Evolutionary conservation across 495 filamentous ascomycete species (phyloP).

Genomic region (Lindgomyces ingoldianus): DNA sequence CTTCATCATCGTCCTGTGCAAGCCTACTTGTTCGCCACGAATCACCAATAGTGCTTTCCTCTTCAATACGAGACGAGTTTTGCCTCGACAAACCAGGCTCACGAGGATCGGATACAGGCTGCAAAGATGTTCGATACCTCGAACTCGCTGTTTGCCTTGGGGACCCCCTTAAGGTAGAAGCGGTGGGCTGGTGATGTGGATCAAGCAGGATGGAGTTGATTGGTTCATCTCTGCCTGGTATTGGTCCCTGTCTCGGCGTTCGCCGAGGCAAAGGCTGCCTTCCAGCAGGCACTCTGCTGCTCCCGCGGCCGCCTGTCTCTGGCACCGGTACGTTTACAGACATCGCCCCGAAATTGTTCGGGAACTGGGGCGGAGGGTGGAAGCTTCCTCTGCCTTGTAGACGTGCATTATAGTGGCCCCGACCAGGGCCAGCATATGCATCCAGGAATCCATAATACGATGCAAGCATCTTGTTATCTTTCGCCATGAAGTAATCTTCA

Average conservation of each 20-base stretch:
- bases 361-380: slow-evolving; percentile 77
- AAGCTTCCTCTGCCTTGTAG: slow-evolving; percentile 47
- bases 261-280: slow-evolving; percentile 40
- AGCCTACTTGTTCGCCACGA: slow-evolving; percentile 63
- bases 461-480: slow-evolving; percentile 95
- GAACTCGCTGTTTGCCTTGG: slow-evolving; percentile 48
- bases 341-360: slow-evolving; percentile 39
- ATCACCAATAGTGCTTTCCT: slow-evolving; percentile 62
- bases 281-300: slow-evolving; percentile 45
- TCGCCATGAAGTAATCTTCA: slow-evolving; percentile 90
- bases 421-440: slow-evolving; percentile 59
- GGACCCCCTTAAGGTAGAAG: slow-evolving; percentile 49
- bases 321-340: slow-evolving; percentile 5
- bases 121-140: slow-evolving; percentile 49
- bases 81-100: slow-evolving; percentile 48
- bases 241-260: slow-evolving; percentile 42
- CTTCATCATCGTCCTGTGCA: slow-evolving; percentile 50
- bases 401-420: slow-evolving; percentile 16
- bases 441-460: slow-evolving; percentile 93
- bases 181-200: slow-evolving; percentile 79
- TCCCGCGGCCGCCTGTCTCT: slow-evolving; percentile 22
- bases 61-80: slow-evolving; percentile 43
- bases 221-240: slow-evolving; percentile 52
- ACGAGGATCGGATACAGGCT: slow-evolving; percentile 43
- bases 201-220: slow-evolving; percentile 78